phyloP scores from a whole-genome alignment of 805 yeast genomes.

The Cyberlindnera maritima region DNA sequence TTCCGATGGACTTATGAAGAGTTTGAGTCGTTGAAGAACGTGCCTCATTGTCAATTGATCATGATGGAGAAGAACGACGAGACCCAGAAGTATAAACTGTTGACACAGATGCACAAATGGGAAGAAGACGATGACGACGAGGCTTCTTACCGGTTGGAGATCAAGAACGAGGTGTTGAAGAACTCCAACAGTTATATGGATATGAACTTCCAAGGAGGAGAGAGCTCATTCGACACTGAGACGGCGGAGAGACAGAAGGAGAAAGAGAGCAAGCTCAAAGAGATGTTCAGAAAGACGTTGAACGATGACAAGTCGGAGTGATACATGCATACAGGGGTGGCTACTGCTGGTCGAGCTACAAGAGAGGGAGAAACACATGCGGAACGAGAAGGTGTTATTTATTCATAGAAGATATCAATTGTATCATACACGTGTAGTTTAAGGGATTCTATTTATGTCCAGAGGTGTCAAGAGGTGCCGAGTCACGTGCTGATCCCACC shows the following conservation, averaged over 20 bases:
- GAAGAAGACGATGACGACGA: conserved; percentile 40
- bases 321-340: neutral
- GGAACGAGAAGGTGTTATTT: neutral
- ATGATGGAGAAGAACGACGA: conserved; percentile 63
- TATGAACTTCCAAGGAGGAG: conserved; percentile 4
- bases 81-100: conserved; percentile 50
- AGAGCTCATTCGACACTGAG: conserved; percentile 17
- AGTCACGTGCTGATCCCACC: too few relatives aligned
- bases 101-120: conserved; percentile 72
- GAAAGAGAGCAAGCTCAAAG: conserved; percentile 42
- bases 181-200: conserved; percentile 27
- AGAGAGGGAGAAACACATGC: neutral
- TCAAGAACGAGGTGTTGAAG: conserved; percentile 23
- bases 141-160: conserved; percentile 18
- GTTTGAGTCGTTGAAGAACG: conserved; percentile 78
- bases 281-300: conserved; percentile 32
- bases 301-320: conserved; percentile 4
- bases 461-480: too few relatives aligned
- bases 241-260: conserved; percentile 29
- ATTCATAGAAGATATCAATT: too few relatives aligned
- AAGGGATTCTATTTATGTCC: neutral
- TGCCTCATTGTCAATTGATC: conserved; percentile 81
- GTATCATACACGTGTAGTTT: too few relatives aligned
- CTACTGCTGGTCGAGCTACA: too few relatives aligned
- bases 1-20: conserved; percentile 89